These are phyloP conservation scores for Colletotrichum magnum DNA, from an alignment of 2,329 filamentous ascomycete genomes.

Conservation along the genomic window DNA sequence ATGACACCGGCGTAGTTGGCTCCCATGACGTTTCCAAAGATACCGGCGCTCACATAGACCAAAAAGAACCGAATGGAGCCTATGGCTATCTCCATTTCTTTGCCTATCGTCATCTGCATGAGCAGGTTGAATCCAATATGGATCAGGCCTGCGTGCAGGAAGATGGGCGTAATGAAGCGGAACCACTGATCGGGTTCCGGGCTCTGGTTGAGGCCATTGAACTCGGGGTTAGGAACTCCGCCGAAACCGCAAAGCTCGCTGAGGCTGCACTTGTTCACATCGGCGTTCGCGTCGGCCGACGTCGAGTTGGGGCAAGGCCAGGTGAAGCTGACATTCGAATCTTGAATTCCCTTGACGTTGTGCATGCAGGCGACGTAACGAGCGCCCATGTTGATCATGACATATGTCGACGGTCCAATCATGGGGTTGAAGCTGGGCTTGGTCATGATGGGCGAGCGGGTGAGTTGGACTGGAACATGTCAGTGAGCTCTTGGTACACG, in stretches of 20 bases:
- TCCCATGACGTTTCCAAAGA: slow-evolving; percentile 95
- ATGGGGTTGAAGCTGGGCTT: slow-evolving; percentile 94
- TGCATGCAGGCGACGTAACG: slow-evolving; percentile 97
- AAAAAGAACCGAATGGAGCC: slow-evolving; percentile 89
- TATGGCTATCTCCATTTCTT: slow-evolving; percentile 93
- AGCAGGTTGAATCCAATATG: slow-evolving; percentile 98
- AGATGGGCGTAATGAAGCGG: slow-evolving; percentile 95
- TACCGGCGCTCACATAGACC: slow-evolving; percentile 91
- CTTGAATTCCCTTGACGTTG: slow-evolving; percentile 77
- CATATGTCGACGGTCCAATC: slow-evolving; percentile 92
- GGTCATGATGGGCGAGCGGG: slow-evolving; percentile 82
- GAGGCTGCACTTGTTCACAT: slow-evolving; percentile 76
- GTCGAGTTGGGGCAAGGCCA: slow-evolving; percentile 91
- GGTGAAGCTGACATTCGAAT: slow-evolving; percentile 59
- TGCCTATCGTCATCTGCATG: slow-evolving; percentile 88
- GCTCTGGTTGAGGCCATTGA: slow-evolving; percentile 64
- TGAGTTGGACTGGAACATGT: slow-evolving; percentile 73
- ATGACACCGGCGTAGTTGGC: slow-evolving; percentile 91
- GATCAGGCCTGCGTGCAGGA: slow-evolving; percentile 92
- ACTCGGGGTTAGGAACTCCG: slow-evolving; percentile 78
- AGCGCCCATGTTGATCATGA: slow-evolving; percentile 97
- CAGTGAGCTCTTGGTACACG: background rate
- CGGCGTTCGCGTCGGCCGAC: slow-evolving; percentile 63
- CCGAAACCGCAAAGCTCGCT: slow-evolving; percentile 87
- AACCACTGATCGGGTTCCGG: slow-evolving; percentile 93